phyloP scores from a whole-genome alignment of 441 rosid genomes.

The Erysimum cheiri region DNA sequence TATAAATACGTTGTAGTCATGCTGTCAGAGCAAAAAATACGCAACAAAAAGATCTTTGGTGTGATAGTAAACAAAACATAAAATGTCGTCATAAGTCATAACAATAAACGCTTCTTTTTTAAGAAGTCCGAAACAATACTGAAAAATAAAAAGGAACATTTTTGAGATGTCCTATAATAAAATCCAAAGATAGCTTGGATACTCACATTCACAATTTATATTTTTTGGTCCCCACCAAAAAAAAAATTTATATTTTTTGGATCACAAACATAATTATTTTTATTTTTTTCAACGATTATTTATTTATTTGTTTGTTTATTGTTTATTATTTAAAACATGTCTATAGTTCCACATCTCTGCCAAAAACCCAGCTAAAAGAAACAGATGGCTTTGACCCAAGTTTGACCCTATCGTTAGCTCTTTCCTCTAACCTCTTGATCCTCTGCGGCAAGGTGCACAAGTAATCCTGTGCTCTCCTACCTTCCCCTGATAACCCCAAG shows the following conservation, averaged over 20 bases:
- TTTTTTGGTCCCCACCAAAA: too few relatives aligned
- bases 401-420: slow-evolving; percentile 48
- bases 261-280: not conserved
- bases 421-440: slow-evolving; percentile 54
- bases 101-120: too few relatives aligned
- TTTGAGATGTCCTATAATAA: not conserved
- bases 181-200: not conserved
- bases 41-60: not conserved
- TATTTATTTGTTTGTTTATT: slow-evolving; percentile 16
- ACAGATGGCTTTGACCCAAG: slow-evolving; percentile 33
- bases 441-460: slow-evolving; percentile 54
- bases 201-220: not conserved
- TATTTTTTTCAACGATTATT: not conserved
- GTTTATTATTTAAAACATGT: not conserved
- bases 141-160: too few relatives aligned
- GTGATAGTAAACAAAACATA: not conserved
- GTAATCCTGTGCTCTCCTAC: slow-evolving; percentile 51
- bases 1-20: not conserved
- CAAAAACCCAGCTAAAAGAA: slow-evolving; percentile 59
- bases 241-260: not conserved
- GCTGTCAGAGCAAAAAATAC: not conserved
- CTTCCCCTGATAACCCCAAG: slow-evolving; percentile 49
- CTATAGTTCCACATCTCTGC: slow-evolving; percentile 44
- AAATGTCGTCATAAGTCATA: too few relatives aligned
- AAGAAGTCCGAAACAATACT: too few relatives aligned